A percentile compares a stretch with the other conserved stretches of the same genome.
These are phyloP conservation scores for Lophiotrema nucula DNA, from an alignment of 495 filamentous ascomycete genomes.

Conservation along the genomic window DNA sequence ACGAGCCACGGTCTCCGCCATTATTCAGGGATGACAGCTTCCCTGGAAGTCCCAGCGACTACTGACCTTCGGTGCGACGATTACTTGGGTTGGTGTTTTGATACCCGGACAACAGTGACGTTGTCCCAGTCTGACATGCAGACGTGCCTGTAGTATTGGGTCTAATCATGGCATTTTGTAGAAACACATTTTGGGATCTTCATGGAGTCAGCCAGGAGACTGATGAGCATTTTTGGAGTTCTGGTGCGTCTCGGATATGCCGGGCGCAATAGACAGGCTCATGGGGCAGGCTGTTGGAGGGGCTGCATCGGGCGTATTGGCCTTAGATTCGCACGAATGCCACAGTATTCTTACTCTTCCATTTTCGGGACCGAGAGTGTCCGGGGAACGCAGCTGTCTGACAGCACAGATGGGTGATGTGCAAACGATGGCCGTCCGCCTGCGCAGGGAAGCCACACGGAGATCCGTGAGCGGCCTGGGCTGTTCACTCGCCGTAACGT, in stretches of 20 bases:
- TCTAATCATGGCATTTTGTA: slow-evolving; percentile 9
- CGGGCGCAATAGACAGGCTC: slow-evolving; percentile 16
- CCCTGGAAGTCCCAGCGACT: slow-evolving; percentile 15
- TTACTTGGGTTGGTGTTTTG: background rate
- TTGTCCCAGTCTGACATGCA: slow-evolving; percentile 17
- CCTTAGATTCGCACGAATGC: slow-evolving; percentile 23
- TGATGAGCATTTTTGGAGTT: slow-evolving; percentile 24
- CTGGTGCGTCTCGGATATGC: background rate
- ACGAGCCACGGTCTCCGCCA: slow-evolving; percentile 20
- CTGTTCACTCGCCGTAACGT: slow-evolving; percentile 14
- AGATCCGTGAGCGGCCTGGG: background rate
- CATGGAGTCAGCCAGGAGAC: slow-evolving; percentile 5
- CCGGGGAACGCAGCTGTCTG: background rate
- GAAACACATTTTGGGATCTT: background rate
- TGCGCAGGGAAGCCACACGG: background rate
- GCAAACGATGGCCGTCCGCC: slow-evolving; percentile 3
- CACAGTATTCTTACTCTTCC: slow-evolving; percentile 3
- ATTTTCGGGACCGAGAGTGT: background rate
- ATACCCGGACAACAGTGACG: no score
- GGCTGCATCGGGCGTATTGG: slow-evolving; percentile 14
- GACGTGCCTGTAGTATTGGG: background rate
- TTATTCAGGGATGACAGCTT: slow-evolving; percentile 28
- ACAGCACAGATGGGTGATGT: background rate
- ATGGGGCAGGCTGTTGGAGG: background rate
- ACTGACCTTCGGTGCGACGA: background rate